phyloP scores from a whole-genome alignment of 202 grass and related monocot genomes.

The Setaria viridis region DNA sequence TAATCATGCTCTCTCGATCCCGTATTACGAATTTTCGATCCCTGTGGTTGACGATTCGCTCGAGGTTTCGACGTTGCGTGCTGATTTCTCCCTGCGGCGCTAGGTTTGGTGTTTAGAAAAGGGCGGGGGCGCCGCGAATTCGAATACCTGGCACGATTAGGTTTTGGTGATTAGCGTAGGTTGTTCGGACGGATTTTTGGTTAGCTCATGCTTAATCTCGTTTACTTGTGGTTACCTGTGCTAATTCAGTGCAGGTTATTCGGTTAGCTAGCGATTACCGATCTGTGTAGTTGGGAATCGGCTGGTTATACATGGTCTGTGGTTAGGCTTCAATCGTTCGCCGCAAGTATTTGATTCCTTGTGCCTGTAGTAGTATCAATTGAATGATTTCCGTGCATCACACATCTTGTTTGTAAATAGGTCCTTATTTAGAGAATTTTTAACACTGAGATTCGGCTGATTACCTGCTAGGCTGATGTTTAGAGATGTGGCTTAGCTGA shows the following conservation, averaged over 20 bases:
- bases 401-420: background rate
- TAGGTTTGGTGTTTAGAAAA: background rate
- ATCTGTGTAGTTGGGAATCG: background rate
- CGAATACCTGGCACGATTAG: background rate
- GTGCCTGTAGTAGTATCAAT: background rate
- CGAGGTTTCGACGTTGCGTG: background rate
- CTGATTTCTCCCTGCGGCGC: background rate
- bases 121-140: background rate
- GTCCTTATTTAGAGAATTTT: background rate
- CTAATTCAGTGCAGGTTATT: background rate
- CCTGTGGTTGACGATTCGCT: background rate
- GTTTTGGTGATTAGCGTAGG: constrained; percentile 4
- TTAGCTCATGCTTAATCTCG: background rate
- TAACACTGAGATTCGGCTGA: background rate
- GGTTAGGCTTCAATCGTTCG: background rate
- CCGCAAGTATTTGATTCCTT: background rate
- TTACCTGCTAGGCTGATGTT: background rate
- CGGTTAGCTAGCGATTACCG: background rate
- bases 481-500: background rate
- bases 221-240: background rate
- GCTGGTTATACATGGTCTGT: background rate
- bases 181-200: background rate
- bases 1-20: constrained; percentile 2
- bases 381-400: background rate
- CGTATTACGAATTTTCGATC: constrained; percentile 7